Evolutionary conservation across 257 asterid genomes (phyloP), one percentile per base, ranked within the genome.

Genomic region (Fraxinus pennsylvanica): DNA sequence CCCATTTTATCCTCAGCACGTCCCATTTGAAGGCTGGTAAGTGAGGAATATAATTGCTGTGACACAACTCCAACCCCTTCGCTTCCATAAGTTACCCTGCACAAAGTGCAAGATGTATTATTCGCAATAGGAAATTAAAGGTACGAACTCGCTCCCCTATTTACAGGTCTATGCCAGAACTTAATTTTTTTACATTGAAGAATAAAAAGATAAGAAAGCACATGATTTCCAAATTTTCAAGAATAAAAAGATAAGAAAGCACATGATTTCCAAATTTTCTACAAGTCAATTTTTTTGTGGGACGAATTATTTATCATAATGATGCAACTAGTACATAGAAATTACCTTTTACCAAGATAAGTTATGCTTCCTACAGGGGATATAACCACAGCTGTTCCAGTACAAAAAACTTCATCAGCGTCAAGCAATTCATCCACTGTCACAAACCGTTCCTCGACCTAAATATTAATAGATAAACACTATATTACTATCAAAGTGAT

Each of bases 351-450:
- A 74, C 87, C 86, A 17, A 72, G 88, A 82, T 91, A 87, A 29
- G 99, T 95, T 50, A 95, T 82, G 89, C 98, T 93, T 78, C 97
- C 98, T 17, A 96, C 99, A 63, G 99, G 99, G n/a, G 97, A 89
- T 50, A 93, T 87, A 73, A 93, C 99, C 36, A 93, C 97, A 3
- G 99, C 99, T 15, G 98, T 96, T 79, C 97, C 98, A 0, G 97
- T 93, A 82, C 99, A 96, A 80, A 96, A 96, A 45, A 96, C 97
- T 85, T 96, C 99, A 84, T 96, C 99, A 38, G 98, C 99, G 74
- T 90, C 96, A n/a, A 96, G 97, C 89, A 96, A 79, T 82, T 96
- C 98, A 17, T 92, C 99, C 78, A 93, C 97, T 0, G 97, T 74
- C 76, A 93, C 96, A 21, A 45, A 47, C 39, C 97, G 90, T 79